Base-by-base conservation (phyloP, 164 flowering plant species). In the Annona squamosa region DNA sequence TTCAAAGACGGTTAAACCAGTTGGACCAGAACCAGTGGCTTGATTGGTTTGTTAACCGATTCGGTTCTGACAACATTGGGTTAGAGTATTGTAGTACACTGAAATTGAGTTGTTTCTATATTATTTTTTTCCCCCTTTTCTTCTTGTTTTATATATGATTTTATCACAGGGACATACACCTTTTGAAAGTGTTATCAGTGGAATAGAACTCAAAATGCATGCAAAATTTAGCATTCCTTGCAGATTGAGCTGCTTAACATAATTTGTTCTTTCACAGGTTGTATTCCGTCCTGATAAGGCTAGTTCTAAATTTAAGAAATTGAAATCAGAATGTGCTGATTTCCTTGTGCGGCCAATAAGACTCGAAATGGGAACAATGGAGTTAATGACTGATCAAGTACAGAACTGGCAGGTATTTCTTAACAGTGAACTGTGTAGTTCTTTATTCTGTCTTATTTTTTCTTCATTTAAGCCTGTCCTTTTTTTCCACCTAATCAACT, bases 341-440 rank as follows among this genome's bases (percentile, higher is more conserved):
- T 95, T 91, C 77, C 74, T 75, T 61, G 68, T 70, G 44, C 65
- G 67, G 65, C 77, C 79, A n/a, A 74, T 65, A 63, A 74, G 81
- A 56, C 71, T 81, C 72, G 82, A 79, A 48, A 42, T 12, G 19
- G 61, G 61, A 71, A 76, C n/a, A 63, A 69, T 83, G 68, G 73
- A 77, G 68, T 76, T 81, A 72, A 69, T 81, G 71, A 72, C 79
- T 47, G 77, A 76, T 46, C 77, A 82, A 80, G 81, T 82, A n/a
- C 66, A 72, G 74, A 88, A 88, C 79, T 93, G 93, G 97, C 98
- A 93, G 97, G 98, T 94, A 87, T 67, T 12, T 1, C 12, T 70
- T 41, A 16, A 9, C 37, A 26, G 2, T 52, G 59, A 52, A 4
- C 59, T 52, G 59, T 7, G 9, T 0, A 10, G 7, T 17, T 63